Evolutionary conservation across 2,329 filamentous ascomycete species (phyloP).

Genomic region (Penicillium sp.): DNA sequence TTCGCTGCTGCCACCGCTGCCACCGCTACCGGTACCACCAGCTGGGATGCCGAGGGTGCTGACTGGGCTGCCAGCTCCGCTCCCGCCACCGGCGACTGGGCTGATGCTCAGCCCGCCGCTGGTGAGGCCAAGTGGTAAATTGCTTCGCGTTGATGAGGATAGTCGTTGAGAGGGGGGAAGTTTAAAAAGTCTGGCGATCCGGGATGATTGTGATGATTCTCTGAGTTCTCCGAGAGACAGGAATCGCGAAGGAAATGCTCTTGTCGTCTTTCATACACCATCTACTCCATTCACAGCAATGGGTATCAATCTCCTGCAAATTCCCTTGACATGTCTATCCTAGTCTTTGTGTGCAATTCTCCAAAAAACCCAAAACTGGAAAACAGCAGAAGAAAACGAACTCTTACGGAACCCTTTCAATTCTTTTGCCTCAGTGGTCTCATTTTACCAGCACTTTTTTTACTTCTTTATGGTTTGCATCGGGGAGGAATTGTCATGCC

Average conservation of each 20-base stretch:
- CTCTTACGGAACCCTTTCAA: conserved; percentile 31
- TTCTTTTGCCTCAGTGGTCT: conserved; percentile 29
- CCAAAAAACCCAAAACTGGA: conserved; percentile 32
- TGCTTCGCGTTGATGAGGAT: conserved; percentile 25
- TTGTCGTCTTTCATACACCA: conserved; percentile 24
- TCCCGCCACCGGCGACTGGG: conserved; percentile 40
- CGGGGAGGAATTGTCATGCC: conserved; percentile 41
- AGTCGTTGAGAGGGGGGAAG: conserved; percentile 30
- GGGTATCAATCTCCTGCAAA: conserved; percentile 24
- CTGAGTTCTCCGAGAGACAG: conserved; percentile 9
- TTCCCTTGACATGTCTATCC: conserved; percentile 41
- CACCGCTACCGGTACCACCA: conserved; percentile 51
- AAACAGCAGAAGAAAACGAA: conserved; percentile 36
- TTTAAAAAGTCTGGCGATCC: conserved; percentile 25
- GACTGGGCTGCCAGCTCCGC: conserved; percentile 53
- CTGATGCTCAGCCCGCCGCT: conserved; percentile 34
- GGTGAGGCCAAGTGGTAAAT: conserved; percentile 43
- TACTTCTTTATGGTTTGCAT: conserved; percentile 31
- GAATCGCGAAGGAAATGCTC: conserved; percentile 24
- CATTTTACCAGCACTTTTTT: conserved; percentile 27
- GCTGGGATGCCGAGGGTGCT: conserved; percentile 58
- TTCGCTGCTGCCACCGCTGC: conserved; percentile 67
- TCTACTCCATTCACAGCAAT: conserved; percentile 21
- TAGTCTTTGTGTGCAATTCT: conserved; percentile 36
- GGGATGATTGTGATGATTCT: conserved; percentile 25